Evolutionary conservation across 2,329 filamentous ascomycete species (phyloP), one percentile per base, ranked within the genome.

Genomic region (Lachnellula occidentalis): DNA sequence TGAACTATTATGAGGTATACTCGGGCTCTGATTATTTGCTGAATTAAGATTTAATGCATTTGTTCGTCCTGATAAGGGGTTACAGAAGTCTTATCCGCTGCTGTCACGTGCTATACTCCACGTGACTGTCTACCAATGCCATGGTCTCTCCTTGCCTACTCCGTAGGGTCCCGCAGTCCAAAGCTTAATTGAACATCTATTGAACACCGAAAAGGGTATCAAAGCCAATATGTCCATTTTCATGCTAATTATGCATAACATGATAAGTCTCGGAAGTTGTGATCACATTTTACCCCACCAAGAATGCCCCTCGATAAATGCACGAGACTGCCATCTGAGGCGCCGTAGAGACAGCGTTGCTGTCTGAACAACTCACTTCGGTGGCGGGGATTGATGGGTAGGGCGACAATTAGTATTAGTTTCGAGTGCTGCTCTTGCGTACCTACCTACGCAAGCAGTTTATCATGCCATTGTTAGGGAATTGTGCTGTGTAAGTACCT

Each of bases 221-320:
- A n/a, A 21, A 37, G 22, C 5, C 37, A 45, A 51, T 55, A 42
- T n/a, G n/a, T 46, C 43, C 12, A 21, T 51, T 59, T 57, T 59
- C 55, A 58, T 48, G 50, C 37, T 19, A 24, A 27, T 43, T 41
- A 58, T 59, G 57, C 55, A 54, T 58, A 54, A 45, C 34, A 42
- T 34, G n/a, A 37, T 19, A n/a, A 19, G n/a, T 43, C 24, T 17
- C 4, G 41, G 41, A 43, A 12, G n/a, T 21, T 21, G 50, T 53
- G 54, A 50, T 53, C 31, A 45, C 36, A 24, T 43, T 58, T 58
- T 60, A 62, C 60, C 58, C 58, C 60, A 59, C 60, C 48, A 61
- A 34, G 43, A 57, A 36, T 62, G 60, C 58, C 60, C 60, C 60
- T 58, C 60, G n/a, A 57, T 58, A 53, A 51, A 41, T 59, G 60